These are phyloP conservation scores for Scheffersomyces amazonensis DNA, from an alignment of 805 yeast species.

Conservation along the genomic window DNA sequence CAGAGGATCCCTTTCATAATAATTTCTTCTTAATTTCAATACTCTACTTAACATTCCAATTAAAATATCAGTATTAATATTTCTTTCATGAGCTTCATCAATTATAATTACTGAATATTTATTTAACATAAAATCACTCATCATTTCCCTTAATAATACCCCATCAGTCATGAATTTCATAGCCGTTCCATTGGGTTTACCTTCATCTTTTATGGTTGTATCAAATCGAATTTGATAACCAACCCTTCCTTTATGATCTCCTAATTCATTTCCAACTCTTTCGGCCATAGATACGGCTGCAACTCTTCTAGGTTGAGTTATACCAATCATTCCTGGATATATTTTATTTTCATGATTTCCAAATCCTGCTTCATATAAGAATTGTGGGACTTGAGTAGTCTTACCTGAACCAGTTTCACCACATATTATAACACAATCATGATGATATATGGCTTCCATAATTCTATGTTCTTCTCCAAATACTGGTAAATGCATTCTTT, in stretches of 20 bases:
- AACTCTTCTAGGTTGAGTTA: slow-evolving; percentile 94
- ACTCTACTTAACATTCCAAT: slow-evolving; percentile 94
- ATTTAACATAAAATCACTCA: slow-evolving; percentile 75
- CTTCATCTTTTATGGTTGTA: slow-evolving; percentile 54
- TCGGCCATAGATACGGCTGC: slow-evolving; percentile 91
- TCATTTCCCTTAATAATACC: slow-evolving; percentile 88
- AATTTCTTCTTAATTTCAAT: slow-evolving; percentile 62
- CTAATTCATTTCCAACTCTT: slow-evolving; percentile 74
- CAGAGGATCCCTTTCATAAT: slow-evolving; percentile 44
- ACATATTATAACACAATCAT: slow-evolving; percentile 86
- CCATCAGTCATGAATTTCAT: slow-evolving; percentile 94
- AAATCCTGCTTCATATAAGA: slow-evolving; percentile 88
- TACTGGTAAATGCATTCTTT: slow-evolving; percentile 78
- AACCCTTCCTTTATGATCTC: slow-evolving; percentile 65
- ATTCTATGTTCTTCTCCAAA: slow-evolving; percentile 85
- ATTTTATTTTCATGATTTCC: slow-evolving; percentile 58
- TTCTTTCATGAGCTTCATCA: slow-evolving; percentile 98
- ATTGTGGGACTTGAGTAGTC: slow-evolving; percentile 97
- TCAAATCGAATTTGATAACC: slow-evolving; percentile 85
- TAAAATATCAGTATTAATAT: slow-evolving; percentile 90
- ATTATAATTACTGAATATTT: slow-evolving; percentile 85
- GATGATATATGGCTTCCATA: slow-evolving; percentile 93
- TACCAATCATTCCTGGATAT: slow-evolving; percentile 88
- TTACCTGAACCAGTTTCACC: slow-evolving; percentile 99
- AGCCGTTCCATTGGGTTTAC: slow-evolving; percentile 50